These are phyloP conservation scores for Pichia sp. DNA, from an alignment of 1,139 yeast species.

Conservation along the genomic window DNA sequence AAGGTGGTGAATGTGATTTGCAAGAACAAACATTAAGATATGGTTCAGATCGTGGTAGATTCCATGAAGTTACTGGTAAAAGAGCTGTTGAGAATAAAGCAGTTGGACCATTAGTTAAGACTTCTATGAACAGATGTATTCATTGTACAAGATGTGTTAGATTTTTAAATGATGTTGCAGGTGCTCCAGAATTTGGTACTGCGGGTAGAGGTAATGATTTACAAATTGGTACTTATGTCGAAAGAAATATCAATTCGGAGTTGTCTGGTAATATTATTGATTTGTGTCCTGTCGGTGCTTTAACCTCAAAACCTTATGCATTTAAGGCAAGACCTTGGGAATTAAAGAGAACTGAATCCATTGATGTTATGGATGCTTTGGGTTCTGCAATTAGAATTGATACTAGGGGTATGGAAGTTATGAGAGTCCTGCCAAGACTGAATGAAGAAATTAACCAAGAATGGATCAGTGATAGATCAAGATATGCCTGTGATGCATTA, in stretches of 20 bases:
- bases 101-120: slow-evolving; percentile 83
- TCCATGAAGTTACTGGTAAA: slow-evolving; percentile 73
- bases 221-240: slow-evolving; percentile 88
- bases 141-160: slow-evolving; percentile 92
- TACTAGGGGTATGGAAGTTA: slow-evolving; percentile 80
- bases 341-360: slow-evolving; percentile 80
- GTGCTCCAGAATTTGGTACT: slow-evolving; percentile 87
- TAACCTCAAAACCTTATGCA: slow-evolving; percentile 84
- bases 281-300: slow-evolving; percentile 89
- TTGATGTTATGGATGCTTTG: slow-evolving; percentile 79
- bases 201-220: slow-evolving; percentile 87
- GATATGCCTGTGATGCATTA: slow-evolving; percentile 83
- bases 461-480: slow-evolving; percentile 85
- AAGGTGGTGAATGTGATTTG: slow-evolving; percentile 91
- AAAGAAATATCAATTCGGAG: slow-evolving; percentile 78
- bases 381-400: slow-evolving; percentile 84
- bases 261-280: slow-evolving; percentile 84
- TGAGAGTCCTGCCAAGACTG: slow-evolving; percentile 81
- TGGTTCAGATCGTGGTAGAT: slow-evolving; percentile 84
- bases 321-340: slow-evolving; percentile 95
- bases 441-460: slow-evolving; percentile 87
- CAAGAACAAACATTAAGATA: slow-evolving; percentile 84
- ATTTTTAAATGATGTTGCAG: slow-evolving; percentile 86
- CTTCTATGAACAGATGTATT: slow-evolving; percentile 89
- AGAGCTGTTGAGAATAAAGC: slow-evolving; percentile 90